These are phyloP conservation scores for Pythium coloratum DNA, from an alignment of 352 stramenopile genomes.

Conservation along the genomic window DNA sequence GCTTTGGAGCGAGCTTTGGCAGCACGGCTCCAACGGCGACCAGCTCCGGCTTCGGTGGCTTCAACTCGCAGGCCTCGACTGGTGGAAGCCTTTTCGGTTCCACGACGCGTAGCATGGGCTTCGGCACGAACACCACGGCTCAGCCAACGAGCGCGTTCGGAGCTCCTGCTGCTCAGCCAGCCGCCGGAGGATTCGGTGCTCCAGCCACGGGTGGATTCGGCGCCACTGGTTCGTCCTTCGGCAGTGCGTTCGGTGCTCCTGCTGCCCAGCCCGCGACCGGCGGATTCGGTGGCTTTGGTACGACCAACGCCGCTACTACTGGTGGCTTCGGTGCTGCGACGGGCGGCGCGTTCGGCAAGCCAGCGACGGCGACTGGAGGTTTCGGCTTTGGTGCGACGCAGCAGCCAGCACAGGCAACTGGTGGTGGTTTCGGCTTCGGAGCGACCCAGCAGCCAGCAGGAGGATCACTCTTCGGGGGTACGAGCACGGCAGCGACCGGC, in stretches of 20 bases:
- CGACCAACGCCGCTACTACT: conserved; percentile 30
- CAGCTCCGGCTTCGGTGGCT: conserved; percentile 20
- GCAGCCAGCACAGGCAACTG: background rate
- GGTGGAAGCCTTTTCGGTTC: conserved; percentile 24
- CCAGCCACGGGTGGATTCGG: conserved; percentile 23
- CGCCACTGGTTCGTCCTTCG: conserved; percentile 23
- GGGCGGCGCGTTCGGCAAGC: conserved; percentile 25
- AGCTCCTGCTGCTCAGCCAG: conserved; percentile 3
- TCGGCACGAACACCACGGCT: conserved; percentile 10
- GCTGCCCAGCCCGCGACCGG: conserved; percentile 36
- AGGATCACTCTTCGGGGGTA: conserved; percentile 47
- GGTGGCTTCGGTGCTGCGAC: conserved; percentile 37
- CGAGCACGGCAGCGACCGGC: conserved; percentile 28
- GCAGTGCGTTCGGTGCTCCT: conserved; percentile 42
- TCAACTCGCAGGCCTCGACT: conserved; percentile 13
- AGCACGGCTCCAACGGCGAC: conserved; percentile 11
- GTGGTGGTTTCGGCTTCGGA: conserved; percentile 24
- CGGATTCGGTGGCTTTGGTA: conserved; percentile 58
- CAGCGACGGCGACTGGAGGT: conserved; percentile 3
- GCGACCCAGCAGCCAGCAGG: conserved; percentile 25
- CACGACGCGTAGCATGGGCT: conserved; percentile 26
- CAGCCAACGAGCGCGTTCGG: conserved; percentile 23
- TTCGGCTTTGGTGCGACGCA: conserved; percentile 26
- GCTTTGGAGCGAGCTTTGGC: conserved; percentile 28
- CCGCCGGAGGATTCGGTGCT: conserved; percentile 37